A percentile compares a stretch with the other conserved stretches of the same genome.
Conservation (phyloP, 192 early-diverging fungal species). For the Backusella tuberculispora region DNA sequence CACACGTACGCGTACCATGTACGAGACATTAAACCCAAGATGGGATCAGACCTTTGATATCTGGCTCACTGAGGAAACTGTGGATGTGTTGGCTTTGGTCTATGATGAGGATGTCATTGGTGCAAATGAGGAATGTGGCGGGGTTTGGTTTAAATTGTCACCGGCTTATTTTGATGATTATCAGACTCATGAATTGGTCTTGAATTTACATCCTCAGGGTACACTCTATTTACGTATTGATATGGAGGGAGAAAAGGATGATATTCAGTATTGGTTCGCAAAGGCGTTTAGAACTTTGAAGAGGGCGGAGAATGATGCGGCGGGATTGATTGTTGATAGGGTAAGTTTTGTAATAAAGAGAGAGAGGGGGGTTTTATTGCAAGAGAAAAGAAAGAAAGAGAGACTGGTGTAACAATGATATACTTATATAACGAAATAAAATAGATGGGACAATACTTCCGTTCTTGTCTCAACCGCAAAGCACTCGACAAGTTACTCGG, state of each 20-base stretch:
- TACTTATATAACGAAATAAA: background rate
- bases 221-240: slow-evolving; percentile 69
- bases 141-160: slow-evolving; percentile 62
- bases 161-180: slow-evolving; percentile 60
- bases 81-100: slow-evolving; percentile 47
- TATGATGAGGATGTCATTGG: slow-evolving; percentile 59
- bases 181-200: slow-evolving; percentile 67
- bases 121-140: slow-evolving; percentile 64
- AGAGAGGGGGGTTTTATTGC: background rate
- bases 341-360: slow-evolving; percentile 37
- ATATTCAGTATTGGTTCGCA: slow-evolving; percentile 84
- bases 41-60: slow-evolving; percentile 83
- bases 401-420: background rate
- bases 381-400: background rate
- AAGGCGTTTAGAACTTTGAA: slow-evolving; percentile 74
- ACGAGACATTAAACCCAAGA: slow-evolving; percentile 74
- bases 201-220: slow-evolving; percentile 72
- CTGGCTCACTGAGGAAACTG: slow-evolving; percentile 52
- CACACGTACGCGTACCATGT: slow-evolving; percentile 60
- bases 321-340: slow-evolving; percentile 69
- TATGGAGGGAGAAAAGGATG: slow-evolving; percentile 79
- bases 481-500: slow-evolving; percentile 57
- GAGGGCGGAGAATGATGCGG: slow-evolving; percentile 69
- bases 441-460: slow-evolving; percentile 67
- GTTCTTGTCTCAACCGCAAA: slow-evolving; percentile 64